phyloP scores from a whole-genome alignment of 805 yeast species.

The Schwanniomyces occidentalis region DNA sequence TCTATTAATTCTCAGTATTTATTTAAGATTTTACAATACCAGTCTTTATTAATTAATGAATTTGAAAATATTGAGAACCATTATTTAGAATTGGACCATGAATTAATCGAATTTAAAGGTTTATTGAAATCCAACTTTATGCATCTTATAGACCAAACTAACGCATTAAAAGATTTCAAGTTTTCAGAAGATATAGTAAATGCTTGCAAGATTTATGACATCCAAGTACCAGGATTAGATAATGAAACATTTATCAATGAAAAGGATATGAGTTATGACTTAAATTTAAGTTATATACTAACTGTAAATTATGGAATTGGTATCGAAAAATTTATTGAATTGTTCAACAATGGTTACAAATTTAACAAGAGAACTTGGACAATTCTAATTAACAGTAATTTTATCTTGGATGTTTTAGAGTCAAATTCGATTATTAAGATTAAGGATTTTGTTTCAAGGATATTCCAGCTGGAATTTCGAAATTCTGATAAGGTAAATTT shows the following conservation, averaged over 20 bases:
- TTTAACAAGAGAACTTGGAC: constrained; percentile 35
- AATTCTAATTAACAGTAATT: constrained; percentile 28
- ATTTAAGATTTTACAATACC: constrained; percentile 25
- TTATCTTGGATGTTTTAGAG: constrained; percentile 21
- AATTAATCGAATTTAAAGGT: constrained; percentile 20
- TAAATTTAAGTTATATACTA: constrained; percentile 29
- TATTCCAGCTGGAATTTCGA: constrained; percentile 19
- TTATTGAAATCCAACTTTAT: constrained; percentile 16
- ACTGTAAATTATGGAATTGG: constrained; percentile 29
- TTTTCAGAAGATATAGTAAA: constrained; percentile 7
- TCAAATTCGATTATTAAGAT: constrained; percentile 14
- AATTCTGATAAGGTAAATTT: constrained; percentile 8
- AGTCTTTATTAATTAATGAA: constrained; percentile 31
- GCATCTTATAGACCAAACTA: constrained; percentile 6
- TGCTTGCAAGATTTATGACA: constrained; percentile 9
- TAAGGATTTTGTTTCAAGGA: constrained; percentile 21
- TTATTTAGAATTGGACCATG: constrained; percentile 30
- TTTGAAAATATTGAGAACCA: constrained; percentile 41
- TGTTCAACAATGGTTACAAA: constrained; percentile 29
- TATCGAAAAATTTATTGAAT: constrained; percentile 21
- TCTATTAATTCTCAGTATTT: constrained; percentile 7
- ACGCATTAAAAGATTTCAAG: background rate
- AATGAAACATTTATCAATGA: background rate
- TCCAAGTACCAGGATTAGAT: too few relatives aligned
- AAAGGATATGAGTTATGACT: constrained; percentile 10